These are phyloP conservation scores for Fusarium sterilihyphosum DNA, from an alignment of 2,329 filamentous ascomycete species.

Conservation along the genomic window DNA sequence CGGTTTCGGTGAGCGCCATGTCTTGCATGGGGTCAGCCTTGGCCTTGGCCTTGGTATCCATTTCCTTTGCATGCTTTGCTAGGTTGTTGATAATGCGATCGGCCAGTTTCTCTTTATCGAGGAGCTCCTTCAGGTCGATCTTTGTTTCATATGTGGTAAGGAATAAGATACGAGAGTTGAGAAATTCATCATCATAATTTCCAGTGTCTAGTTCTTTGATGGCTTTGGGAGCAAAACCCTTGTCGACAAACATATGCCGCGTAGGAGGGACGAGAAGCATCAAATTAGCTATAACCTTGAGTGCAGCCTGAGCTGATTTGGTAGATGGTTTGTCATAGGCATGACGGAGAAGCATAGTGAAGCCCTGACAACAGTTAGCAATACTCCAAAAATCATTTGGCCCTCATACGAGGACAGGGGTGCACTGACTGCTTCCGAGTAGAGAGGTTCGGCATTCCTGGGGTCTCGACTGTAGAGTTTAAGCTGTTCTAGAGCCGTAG, in stretches of 20 bases:
- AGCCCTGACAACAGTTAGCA: slow-evolving; percentile 66
- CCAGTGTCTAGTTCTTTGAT: slow-evolving; percentile 78
- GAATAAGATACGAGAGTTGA: slow-evolving; percentile 61
- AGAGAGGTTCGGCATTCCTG: slow-evolving; percentile 80
- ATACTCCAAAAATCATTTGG: not conserved
- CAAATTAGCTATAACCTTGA: slow-evolving; percentile 85
- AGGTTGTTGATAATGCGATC: slow-evolving; percentile 76
- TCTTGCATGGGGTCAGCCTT: slow-evolving; percentile 71
- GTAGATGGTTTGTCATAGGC: slow-evolving; percentile 74
- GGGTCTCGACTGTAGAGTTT: slow-evolving; percentile 75
- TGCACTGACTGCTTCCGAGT: slow-evolving; percentile 73
- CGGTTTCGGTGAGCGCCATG: slow-evolving; percentile 83
- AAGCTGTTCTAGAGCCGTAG: slow-evolving; percentile 71
- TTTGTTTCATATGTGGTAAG: slow-evolving; percentile 61
- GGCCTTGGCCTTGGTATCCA: slow-evolving; percentile 47
- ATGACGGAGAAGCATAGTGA: slow-evolving; percentile 76
- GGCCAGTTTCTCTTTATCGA: slow-evolving; percentile 52
- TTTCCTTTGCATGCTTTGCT: slow-evolving; percentile 69
- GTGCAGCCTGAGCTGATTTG: slow-evolving; percentile 76
- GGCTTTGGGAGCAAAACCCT: slow-evolving; percentile 68
- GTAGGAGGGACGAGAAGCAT: slow-evolving; percentile 65
- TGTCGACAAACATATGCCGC: slow-evolving; percentile 46
- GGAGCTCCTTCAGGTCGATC: slow-evolving; percentile 60
- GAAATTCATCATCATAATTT: slow-evolving; percentile 85
- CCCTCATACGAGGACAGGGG: not conserved